Evolutionary conservation across 345 rosid species (phyloP).

Genomic region (Anastatica hierochuntica): DNA sequence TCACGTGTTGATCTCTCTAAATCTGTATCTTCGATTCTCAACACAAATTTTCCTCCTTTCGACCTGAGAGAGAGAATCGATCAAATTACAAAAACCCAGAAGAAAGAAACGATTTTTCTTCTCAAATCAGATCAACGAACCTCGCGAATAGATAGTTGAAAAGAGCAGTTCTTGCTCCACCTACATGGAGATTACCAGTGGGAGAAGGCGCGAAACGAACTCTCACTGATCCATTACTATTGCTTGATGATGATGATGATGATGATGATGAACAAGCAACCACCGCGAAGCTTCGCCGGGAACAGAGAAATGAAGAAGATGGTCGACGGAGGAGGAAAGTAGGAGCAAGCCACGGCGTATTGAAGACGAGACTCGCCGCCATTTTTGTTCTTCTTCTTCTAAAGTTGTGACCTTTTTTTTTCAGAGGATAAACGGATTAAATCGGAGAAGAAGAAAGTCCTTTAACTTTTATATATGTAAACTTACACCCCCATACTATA

Average conservation of each 20-base stretch:
- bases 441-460: constrained; percentile 2
- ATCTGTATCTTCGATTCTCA: constrained; percentile 92
- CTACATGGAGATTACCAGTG: constrained; percentile 91
- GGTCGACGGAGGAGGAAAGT: constrained; percentile 8
- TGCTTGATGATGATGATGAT: constrained; percentile 2
- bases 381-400: not conserved
- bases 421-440: constrained; percentile 22
- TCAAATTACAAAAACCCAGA: not conserved
- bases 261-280: too few species aligned
- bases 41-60: constrained; percentile 78
- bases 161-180: constrained; percentile 97
- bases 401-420: constrained; percentile 5
- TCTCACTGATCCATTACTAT: constrained; percentile 36
- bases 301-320: too few species aligned
- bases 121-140: constrained; percentile 20
- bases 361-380: constrained; percentile 45
- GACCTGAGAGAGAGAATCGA: constrained; percentile 41
- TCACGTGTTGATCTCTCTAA: constrained; percentile 84
- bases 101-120: not conserved
- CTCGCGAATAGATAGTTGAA: constrained; percentile 91
- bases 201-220: constrained; percentile 99
- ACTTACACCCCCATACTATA: not conserved
- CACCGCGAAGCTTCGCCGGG: constrained; percentile 21
- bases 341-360: constrained; percentile 44
- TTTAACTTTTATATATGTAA: not conserved